Evolutionary conservation across 306 rosid species (phyloP).

Genomic region (Prunus padus): DNA sequence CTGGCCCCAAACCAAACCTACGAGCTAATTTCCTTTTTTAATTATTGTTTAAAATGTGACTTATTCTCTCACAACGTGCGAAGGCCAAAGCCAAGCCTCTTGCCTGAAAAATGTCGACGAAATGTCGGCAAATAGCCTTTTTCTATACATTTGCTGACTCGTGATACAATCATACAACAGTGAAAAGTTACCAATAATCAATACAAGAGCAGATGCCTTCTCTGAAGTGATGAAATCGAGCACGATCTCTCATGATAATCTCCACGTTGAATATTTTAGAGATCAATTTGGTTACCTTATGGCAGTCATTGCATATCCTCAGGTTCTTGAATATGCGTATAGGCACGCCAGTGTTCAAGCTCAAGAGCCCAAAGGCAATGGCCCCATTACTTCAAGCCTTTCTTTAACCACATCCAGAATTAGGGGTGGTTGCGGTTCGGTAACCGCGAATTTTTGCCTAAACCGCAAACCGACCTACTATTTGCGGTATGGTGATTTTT

Average conservation of each 20-base stretch:
- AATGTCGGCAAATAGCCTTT: background rate
- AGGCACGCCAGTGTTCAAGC: constrained; percentile 44
- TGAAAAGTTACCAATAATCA: constrained; percentile 55
- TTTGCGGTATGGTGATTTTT: too few species aligned
- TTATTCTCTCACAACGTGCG: background rate
- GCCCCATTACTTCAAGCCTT: constrained; percentile 53
- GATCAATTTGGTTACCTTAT: constrained; percentile 56
- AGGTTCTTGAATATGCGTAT: constrained; percentile 72
- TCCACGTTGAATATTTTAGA: constrained; percentile 51
- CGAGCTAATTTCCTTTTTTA: background rate
- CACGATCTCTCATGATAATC: constrained; percentile 69
- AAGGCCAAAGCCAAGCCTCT: background rate
- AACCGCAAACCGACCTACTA: too few species aligned
- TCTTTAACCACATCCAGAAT: constrained; percentile 44
- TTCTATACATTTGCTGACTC: background rate
- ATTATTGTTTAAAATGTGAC: background rate
- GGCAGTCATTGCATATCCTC: constrained; percentile 72
- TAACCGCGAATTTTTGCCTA: too few species aligned
- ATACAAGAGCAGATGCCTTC: constrained; percentile 72
- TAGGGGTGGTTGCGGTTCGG: too few species aligned
- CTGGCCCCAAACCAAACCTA: background rate
- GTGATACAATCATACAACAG: background rate
- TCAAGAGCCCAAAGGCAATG: constrained; percentile 69
- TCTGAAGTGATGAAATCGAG: constrained; percentile 67
- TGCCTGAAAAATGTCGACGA: background rate